Evolutionary conservation across 192 early-diverging fungal species (phyloP), one percentile per base, ranked within the genome.

Genomic region (Entomortierella parvispora): DNA sequence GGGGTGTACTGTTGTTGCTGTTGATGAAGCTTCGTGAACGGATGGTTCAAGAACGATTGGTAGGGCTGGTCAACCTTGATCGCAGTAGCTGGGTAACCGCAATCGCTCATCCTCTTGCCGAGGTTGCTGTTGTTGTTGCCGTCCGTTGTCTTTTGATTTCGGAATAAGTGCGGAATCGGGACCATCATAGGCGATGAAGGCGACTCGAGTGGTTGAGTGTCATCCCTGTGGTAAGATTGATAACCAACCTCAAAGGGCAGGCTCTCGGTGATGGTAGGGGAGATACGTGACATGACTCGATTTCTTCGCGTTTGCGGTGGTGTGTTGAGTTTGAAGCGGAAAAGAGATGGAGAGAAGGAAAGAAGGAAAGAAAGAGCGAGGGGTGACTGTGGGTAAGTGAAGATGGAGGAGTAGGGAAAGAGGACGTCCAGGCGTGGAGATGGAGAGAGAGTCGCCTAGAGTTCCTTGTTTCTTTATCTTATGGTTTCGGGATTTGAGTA

Each of bases 31-130:
- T 64, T 43, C 14, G 18, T 64, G 62, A 65, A 72, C 2, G 70
- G 62, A 40, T 72, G 70, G 46, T 72, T 72, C 14, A 72, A 33
- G 42, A 65, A 72, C 28, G 62, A 59, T 22, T 72, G 62, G 11
- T 72, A 72, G 23, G 60, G 69, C 17, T 42, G 43, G n/a, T 64
- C 54, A 17, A 71, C 69, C 40, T 71, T 71, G 34, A 71, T 15
- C 14, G 62, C 69, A 22, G 45, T 59, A 17, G 62, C 48, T 26
- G 48, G 58, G 31, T 68, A 37, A n/a, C 48, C 57, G 22, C 46
- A n/a, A 28, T 44, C 43, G 47, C 28, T 26, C 15, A 20, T 42
- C 32, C 40, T 58, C 43, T 28, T 59, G 29, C 52, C 26, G 28
- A 25, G 18, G 26, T 53, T 33, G 65, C 34, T 68, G 31, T 49